Evolutionary conservation across 169 alveolate genomes (phyloP).

Genomic region (Eimeria praecox): DNA sequence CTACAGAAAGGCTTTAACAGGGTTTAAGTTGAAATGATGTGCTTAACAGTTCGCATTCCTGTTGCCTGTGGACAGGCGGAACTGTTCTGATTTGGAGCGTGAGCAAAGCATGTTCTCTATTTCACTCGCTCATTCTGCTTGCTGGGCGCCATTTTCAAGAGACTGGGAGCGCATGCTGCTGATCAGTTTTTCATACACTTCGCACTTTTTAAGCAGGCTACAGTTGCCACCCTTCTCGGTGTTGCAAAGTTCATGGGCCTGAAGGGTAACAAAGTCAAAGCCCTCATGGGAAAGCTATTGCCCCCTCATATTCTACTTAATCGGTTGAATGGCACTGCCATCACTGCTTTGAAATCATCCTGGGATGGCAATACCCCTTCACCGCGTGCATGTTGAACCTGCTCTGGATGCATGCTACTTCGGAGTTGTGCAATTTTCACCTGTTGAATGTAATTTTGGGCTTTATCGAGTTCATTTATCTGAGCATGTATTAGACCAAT

Average conservation of each 20-base stretch:
- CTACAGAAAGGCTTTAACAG: no score
- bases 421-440: not conserved
- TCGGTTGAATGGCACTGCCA: not conserved
- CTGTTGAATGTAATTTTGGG: not conserved
- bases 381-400: not conserved
- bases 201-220: slow-evolving; percentile 22
- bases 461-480: not conserved
- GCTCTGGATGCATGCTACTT: not conserved
- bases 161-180: not conserved
- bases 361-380: not conserved
- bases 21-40: no score
- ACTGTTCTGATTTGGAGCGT: not conserved
- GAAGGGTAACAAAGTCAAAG: not conserved
- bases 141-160: not conserved
- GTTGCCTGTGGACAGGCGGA: not conserved
- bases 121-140: not conserved
- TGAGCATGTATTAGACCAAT: slow-evolving; percentile 33
- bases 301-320: no score
- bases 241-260: slow-evolving; percentile 12
- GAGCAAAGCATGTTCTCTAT: not conserved
- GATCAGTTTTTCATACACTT: slow-evolving; percentile 19
- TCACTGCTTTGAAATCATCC: no score
- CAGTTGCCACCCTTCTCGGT: not conserved
- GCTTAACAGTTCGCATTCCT: not conserved
- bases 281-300: no score